Conservation (phyloP, 768 basidiomycete genomes). For the Leccinellum albellum region DNA sequence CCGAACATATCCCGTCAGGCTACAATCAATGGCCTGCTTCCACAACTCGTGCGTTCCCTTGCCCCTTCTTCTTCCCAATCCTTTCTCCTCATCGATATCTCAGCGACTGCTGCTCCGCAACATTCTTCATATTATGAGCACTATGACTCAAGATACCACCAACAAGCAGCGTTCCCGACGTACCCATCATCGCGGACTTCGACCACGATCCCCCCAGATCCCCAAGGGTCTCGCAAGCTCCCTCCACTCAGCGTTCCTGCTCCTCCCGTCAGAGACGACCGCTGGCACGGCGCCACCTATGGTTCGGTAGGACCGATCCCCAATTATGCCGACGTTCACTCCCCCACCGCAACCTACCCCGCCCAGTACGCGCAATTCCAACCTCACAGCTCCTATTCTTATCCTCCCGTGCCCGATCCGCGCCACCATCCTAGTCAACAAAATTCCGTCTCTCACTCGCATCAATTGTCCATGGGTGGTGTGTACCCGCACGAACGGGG, state of each 20-base stretch:
- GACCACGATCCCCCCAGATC: slow-evolving; percentile 45
- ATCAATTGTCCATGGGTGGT: slow-evolving; percentile 27
- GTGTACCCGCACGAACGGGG: slow-evolving; percentile 32
- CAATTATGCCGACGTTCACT: slow-evolving; percentile 48
- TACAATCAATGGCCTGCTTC: slow-evolving; percentile 44
- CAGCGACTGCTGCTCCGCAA: slow-evolving; percentile 43
- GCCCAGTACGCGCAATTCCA: slow-evolving; percentile 49
- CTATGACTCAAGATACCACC: slow-evolving; percentile 49
- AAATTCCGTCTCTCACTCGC: slow-evolving; percentile 23
- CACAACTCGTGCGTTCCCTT: slow-evolving; percentile 31
- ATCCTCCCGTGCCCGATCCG: slow-evolving; percentile 36
- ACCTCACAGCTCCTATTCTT: slow-evolving; percentile 31
- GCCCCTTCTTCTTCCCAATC: slow-evolving; percentile 10
- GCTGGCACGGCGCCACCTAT: slow-evolving; percentile 43
- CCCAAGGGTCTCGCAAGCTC: slow-evolving; percentile 53
- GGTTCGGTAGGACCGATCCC: slow-evolving; percentile 35
- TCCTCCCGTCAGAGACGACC: slow-evolving; percentile 43
- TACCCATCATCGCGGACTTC: slow-evolving; percentile 47
- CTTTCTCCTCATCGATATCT: background rate
- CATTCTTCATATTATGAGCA: slow-evolving; percentile 51
- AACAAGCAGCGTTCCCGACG: slow-evolving; percentile 37
- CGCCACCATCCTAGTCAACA: slow-evolving; percentile 29
- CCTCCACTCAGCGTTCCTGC: slow-evolving; percentile 50
- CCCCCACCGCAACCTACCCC: slow-evolving; percentile 62
- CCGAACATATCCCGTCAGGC: slow-evolving; percentile 50